Percentiles rank a stretch among this genome's conserved stretches.
These are phyloP conservation scores for Juncus effusus DNA, from an alignment of 176 grass and related monocot species.

Conservation along the genomic window DNA sequence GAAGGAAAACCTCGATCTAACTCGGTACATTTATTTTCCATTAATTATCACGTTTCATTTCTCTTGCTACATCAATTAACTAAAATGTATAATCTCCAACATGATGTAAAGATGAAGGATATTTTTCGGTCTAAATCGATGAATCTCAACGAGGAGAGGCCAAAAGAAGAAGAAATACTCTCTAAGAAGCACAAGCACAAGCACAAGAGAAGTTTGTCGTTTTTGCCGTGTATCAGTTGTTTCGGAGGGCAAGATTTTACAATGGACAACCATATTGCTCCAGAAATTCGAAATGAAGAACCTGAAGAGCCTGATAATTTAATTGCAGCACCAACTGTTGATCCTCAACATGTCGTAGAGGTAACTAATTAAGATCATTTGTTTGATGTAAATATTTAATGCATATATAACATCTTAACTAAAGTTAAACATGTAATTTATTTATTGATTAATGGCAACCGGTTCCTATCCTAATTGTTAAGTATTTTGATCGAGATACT, in stretches of 20 bases:
- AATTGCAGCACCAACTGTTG: conserved; percentile 48
- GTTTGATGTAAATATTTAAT: too few relatives aligned
- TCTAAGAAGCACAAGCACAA: conserved; percentile 49
- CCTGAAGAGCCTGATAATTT: conserved; percentile 60
- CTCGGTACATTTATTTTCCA: conserved; percentile 37
- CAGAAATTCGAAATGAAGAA: conserved; percentile 42
- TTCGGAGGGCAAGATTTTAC: conserved; percentile 50
- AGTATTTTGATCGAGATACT: too few relatives aligned
- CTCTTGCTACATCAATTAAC: conserved; percentile 38
- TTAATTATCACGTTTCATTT: conserved; percentile 44
- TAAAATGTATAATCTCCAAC: conserved; percentile 31
- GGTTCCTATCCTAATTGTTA: too few relatives aligned
- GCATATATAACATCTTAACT: too few relatives aligned
- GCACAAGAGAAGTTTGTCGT: conserved; percentile 55
- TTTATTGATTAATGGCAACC: too few relatives aligned
- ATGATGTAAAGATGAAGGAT: conserved; percentile 49
- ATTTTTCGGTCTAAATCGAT: conserved; percentile 29
- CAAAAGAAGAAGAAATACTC: conserved; percentile 47
- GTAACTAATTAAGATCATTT: conserved; percentile 18
- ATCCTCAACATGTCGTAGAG: conserved; percentile 69
- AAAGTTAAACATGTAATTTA: too few relatives aligned
- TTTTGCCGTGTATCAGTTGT: conserved; percentile 61
- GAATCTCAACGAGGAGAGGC: conserved; percentile 45
- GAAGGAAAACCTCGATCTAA: conserved; percentile 42
- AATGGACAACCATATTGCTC: conserved; percentile 38